Evolutionary conservation across 257 asterid species (phyloP).

Genomic region (Paraleonurus japonicus): DNA sequence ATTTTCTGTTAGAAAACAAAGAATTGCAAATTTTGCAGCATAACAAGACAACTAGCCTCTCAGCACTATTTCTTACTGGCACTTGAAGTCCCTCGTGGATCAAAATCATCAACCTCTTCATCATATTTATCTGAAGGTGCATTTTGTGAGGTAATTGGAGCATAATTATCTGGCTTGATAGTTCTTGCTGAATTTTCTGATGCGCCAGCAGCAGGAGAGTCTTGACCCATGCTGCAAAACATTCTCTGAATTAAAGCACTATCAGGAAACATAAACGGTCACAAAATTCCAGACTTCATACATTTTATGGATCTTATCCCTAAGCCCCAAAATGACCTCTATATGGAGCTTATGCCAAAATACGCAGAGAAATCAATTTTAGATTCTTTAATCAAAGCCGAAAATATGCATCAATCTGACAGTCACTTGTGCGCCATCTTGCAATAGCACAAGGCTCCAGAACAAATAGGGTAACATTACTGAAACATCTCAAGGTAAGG

Average conservation of each 20-base stretch:
- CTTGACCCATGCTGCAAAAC: slow-evolving; percentile 53
- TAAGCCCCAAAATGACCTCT: background rate
- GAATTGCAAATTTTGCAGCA: slow-evolving; percentile 13
- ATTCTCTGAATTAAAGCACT: slow-evolving; percentile 26
- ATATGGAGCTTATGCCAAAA: slow-evolving; percentile 10
- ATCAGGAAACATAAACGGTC: slow-evolving; percentile 7
- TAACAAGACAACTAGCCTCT: background rate
- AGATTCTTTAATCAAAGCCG: slow-evolving; percentile 6
- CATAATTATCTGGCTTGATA: slow-evolving; percentile 48
- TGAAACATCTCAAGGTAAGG: background rate
- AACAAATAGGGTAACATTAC: slow-evolving; percentile 2
- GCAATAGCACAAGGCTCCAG: slow-evolving; percentile 16
- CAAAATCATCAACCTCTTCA: slow-evolving; percentile 92
- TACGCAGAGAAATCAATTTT: background rate
- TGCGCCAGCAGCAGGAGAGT: slow-evolving; percentile 35
- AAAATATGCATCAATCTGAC: slow-evolving; percentile 11
- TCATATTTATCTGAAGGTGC: slow-evolving; percentile 50
- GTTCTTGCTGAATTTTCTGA: slow-evolving; percentile 38
- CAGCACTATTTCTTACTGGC: slow-evolving; percentile 61
- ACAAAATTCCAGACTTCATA: background rate
- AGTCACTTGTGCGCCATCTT: slow-evolving; percentile 4
- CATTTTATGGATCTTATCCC: slow-evolving; percentile 6
- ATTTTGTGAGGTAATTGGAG: slow-evolving; percentile 50
- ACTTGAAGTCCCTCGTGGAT: slow-evolving; percentile 83
- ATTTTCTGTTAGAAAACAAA: background rate